phyloP scores from a whole-genome alignment of 2,329 filamentous ascomycete species.

The Dactylellina parvicollis region DNA sequence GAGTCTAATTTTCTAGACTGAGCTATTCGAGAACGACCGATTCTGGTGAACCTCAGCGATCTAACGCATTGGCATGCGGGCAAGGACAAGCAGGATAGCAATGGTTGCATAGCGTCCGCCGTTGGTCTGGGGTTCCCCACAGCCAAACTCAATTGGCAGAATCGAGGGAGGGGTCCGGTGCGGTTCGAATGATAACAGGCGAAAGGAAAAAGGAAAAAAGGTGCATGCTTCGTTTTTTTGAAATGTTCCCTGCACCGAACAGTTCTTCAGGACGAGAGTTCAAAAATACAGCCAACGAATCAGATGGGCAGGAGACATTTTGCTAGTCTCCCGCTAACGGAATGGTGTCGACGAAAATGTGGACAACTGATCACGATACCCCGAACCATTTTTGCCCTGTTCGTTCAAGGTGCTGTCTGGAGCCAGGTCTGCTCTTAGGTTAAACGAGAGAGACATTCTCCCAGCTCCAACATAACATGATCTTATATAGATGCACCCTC shows the following conservation, averaged over 20 bases:
- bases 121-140: slow-evolving; percentile 54
- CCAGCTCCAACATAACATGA: slow-evolving; percentile 46
- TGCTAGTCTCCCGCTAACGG: slow-evolving; percentile 54
- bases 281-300: slow-evolving; percentile 41
- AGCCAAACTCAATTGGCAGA: slow-evolving; percentile 52
- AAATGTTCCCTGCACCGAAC: slow-evolving; percentile 50
- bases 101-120: slow-evolving; percentile 52
- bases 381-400: slow-evolving; percentile 49
- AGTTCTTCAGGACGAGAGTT: slow-evolving; percentile 39
- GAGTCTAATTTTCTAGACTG: too few species aligned
- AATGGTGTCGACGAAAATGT: slow-evolving; percentile 55
- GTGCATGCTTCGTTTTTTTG: slow-evolving; percentile 40
- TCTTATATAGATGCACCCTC: slow-evolving; percentile 37
- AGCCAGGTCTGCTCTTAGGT: slow-evolving; percentile 38
- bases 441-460: slow-evolving; percentile 47
- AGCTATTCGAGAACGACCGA: slow-evolving; percentile 29
- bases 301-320: slow-evolving; percentile 54
- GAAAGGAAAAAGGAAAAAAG: slow-evolving; percentile 43
- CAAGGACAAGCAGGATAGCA: slow-evolving; percentile 51
- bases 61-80: slow-evolving; percentile 50
- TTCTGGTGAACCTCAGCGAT: slow-evolving; percentile 33
- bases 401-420: slow-evolving; percentile 33
- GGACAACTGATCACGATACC: slow-evolving; percentile 55
- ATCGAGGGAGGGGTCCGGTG: slow-evolving; percentile 36
- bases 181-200: slow-evolving; percentile 49